Evolutionary conservation across 2,329 filamentous ascomycete species (phyloP), one percentile per base, ranked within the genome.

Genomic region (Elsinoe australis): DNA sequence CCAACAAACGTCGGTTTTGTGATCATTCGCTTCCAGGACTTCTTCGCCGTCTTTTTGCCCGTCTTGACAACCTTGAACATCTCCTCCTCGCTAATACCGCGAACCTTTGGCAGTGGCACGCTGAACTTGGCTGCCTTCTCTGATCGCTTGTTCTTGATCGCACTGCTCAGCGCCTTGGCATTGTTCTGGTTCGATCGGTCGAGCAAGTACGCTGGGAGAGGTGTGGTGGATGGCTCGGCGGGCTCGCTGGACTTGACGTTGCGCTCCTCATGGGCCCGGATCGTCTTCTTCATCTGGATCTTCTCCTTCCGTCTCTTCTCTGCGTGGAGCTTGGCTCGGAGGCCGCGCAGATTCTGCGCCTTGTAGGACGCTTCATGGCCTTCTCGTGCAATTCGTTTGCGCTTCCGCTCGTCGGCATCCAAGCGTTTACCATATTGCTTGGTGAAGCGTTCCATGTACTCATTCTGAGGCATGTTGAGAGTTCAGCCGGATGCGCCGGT

Each of bases 31-130:
- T 85, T 85, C 82, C 82, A 75, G 50, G 74, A 75, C 75, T 92
- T 94, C 78, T 94, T 88, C 49, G 82, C 75, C 2, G 83, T 87
- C 76, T 95, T 95, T 79, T 94, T 94, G 59, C 92, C 90, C 24
- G 90, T 96, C 72, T 88, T 88, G 61, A 96, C 81, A 10, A 95
- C 89, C 70, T 87, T 90, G 75, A 96, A 96, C 84, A 95, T 90
- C 72, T 83, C 90, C 74, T 94, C 87, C 72, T 96, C 90, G 56
- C 79, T 82, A 58, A 96, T 95, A 55, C 87, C 90, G 61, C 86
- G 80, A 35, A 96, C 92, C 71, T 95, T 95, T 28, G 92, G 92
- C 61, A 98, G 67, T 1, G 92, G 92, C 31, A 96, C 92, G 24
- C 78, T 79, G 65, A 95, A 96, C 64, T 90, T 86, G 44, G 92